phyloP scores from a whole-genome alignment of 345 rosid species.

The Acer saccharum region DNA sequence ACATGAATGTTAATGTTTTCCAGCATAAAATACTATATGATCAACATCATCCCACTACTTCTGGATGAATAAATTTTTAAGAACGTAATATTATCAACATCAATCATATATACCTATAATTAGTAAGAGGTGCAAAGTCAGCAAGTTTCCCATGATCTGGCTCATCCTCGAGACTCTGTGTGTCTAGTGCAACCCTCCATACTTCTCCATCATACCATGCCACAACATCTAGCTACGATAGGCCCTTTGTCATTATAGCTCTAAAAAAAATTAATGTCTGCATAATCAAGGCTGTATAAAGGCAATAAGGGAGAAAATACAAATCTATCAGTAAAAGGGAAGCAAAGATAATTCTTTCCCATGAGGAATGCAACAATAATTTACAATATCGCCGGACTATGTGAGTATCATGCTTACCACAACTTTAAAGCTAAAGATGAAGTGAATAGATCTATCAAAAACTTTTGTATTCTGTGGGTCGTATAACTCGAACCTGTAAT shows the following conservation, averaged over 20 bases:
- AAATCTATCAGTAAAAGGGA: neutral
- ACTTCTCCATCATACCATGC: constrained; percentile 96
- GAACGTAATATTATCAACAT: neutral
- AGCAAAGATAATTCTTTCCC: neutral
- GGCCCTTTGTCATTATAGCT: constrained; percentile 94
- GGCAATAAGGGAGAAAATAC: neutral
- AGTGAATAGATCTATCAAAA: neutral
- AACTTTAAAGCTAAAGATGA: neutral
- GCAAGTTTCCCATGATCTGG: constrained; percentile 81
- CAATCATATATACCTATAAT: constrained; percentile 58
- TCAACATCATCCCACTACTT: neutral
- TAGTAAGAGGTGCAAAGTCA: constrained; percentile 73
- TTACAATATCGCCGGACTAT: too few relatives aligned
- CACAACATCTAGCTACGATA: constrained; percentile 73
- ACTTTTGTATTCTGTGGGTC: too few relatives aligned
- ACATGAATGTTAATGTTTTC: neutral
- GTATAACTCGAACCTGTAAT: too few relatives aligned
- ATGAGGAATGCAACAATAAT: neutral
- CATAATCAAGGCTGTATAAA: neutral
- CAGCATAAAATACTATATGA: neutral
- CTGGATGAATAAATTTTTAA: constrained; percentile 5
- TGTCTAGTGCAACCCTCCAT: constrained; percentile 97
- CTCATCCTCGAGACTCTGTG: constrained; percentile 83
- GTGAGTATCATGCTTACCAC: neutral
- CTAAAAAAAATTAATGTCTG: constrained; percentile 30